Conservation (phyloP, 768 basidiomycete genomes). For the Lentinula aciculospora region DNA sequence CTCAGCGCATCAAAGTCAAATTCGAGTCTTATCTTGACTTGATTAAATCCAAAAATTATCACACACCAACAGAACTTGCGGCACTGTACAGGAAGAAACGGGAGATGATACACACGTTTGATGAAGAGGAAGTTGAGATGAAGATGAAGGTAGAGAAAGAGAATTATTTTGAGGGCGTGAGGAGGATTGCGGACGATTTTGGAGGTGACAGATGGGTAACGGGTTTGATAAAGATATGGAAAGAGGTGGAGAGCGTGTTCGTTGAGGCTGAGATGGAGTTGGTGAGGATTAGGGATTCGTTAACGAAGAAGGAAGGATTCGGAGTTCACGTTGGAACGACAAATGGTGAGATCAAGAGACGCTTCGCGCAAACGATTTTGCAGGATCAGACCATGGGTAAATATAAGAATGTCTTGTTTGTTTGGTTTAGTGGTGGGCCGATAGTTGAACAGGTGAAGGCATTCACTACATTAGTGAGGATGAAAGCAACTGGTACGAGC, state of each 20-base stretch:
- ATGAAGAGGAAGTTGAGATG: neutral
- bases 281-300: neutral
- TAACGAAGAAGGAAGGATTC: neutral
- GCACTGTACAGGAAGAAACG: conserved; percentile 3
- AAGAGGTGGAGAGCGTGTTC: conserved; percentile 1
- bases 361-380: conserved; percentile 6
- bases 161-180: neutral
- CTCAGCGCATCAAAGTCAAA: conserved; percentile 11
- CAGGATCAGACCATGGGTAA: neutral
- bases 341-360: neutral
- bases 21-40: conserved; percentile 9
- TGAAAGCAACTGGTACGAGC: neutral
- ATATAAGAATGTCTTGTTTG: conserved; percentile 1
- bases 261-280: conserved; percentile 5
- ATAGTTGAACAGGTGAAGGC: neutral
- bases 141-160: conserved; percentile 1
- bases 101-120: conserved; percentile 2
- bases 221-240: conserved; percentile 1
- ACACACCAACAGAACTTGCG: conserved; percentile 1
- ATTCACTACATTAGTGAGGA: neutral
- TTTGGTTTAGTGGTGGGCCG: conserved; percentile 6
- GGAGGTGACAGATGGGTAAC: conserved; percentile 8
- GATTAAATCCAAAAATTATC: conserved; percentile 2
- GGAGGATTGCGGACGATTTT: conserved; percentile 8
- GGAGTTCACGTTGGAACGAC: neutral